Percentiles rank a stretch among this genome's conserved stretches.
Conservation (phyloP, 2,329 filamentous ascomycete genomes). For the Ramularia endophylla region DNA sequence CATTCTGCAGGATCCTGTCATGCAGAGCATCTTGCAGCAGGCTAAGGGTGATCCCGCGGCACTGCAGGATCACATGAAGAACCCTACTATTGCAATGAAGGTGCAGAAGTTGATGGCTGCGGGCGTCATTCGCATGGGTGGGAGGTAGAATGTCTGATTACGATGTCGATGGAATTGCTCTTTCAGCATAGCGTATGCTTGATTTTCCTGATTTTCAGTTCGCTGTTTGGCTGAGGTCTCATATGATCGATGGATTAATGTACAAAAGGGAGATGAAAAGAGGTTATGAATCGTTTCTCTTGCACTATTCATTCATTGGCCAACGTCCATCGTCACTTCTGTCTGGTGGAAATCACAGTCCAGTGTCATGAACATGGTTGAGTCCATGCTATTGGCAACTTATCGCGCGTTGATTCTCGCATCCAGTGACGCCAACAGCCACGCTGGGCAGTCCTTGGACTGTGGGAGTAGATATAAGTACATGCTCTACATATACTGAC, state of each 20-base stretch:
- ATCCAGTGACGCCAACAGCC: too few species aligned
- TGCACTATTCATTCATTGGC: too few species aligned
- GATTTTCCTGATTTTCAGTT: neutral
- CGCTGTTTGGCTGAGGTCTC: too few species aligned
- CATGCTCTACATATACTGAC: too few species aligned
- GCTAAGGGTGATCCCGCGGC: conserved; percentile 89
- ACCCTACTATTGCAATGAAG: conserved; percentile 76
- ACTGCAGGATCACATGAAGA: conserved; percentile 95
- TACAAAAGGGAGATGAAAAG: neutral
- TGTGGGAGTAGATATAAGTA: too few species aligned
- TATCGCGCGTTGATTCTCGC: too few species aligned
- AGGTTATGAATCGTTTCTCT: too few species aligned
- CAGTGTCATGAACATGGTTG: too few species aligned
- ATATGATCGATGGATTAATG: neutral
- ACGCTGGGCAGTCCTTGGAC: too few species aligned
- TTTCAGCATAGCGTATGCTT: neutral
- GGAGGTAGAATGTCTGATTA: conserved; percentile 8
- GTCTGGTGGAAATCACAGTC: too few species aligned
- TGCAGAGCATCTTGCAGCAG: conserved; percentile 95
- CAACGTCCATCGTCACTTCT: too few species aligned
- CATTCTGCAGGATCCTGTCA: conserved; percentile 92
- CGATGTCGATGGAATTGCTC: neutral
- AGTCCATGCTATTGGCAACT: too few species aligned
- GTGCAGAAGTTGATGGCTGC: conserved; percentile 93
- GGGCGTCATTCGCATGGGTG: conserved; percentile 62